Percentiles rank a stretch among this genome's conserved stretches.
These are phyloP conservation scores for Coniella lustricola DNA, from an alignment of 2,329 filamentous ascomycete species.

Conservation along the genomic window DNA sequence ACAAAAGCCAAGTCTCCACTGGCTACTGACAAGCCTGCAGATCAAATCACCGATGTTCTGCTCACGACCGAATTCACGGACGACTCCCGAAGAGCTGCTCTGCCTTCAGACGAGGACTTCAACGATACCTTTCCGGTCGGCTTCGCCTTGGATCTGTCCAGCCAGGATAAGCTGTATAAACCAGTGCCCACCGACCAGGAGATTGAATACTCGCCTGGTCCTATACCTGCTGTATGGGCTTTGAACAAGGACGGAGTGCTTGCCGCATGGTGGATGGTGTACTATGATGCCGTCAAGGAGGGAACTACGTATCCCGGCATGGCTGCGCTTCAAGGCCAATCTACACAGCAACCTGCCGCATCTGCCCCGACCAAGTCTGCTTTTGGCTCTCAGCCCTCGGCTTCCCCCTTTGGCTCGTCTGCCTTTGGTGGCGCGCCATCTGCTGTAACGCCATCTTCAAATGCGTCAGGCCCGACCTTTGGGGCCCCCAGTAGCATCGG, in stretches of 20 bases:
- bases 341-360: slow-evolving; percentile 28
- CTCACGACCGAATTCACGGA: slow-evolving; percentile 65
- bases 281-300: slow-evolving; percentile 74
- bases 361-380: slow-evolving; percentile 24
- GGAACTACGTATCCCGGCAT: slow-evolving; percentile 69
- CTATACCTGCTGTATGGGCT: slow-evolving; percentile 75
- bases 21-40: slow-evolving; percentile 47
- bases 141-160: slow-evolving; percentile 74
- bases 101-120: slow-evolving; percentile 59
- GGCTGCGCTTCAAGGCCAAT: slow-evolving; percentile 35
- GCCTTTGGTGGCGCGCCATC: slow-evolving; percentile 38
- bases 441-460: neutral
- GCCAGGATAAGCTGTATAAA: slow-evolving; percentile 67
- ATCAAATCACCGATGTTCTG: slow-evolving; percentile 60
- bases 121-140: slow-evolving; percentile 75
- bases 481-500: slow-evolving; percentile 25
- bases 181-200: slow-evolving; percentile 73
- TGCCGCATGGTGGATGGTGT: slow-evolving; percentile 85
- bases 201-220: slow-evolving; percentile 69
- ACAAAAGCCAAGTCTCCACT: slow-evolving; percentile 66
- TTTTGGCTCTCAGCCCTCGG: slow-evolving; percentile 22
- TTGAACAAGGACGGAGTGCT: slow-evolving; percentile 86
- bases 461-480: slow-evolving; percentile 14
- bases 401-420: slow-evolving; percentile 25
- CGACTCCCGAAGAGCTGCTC: slow-evolving; percentile 66